Percentiles rank a stretch among this genome's conserved stretches.
Evolutionary conservation across 164 flowering plant species (phyloP).

Genomic region (Vitis labrusca): DNA sequence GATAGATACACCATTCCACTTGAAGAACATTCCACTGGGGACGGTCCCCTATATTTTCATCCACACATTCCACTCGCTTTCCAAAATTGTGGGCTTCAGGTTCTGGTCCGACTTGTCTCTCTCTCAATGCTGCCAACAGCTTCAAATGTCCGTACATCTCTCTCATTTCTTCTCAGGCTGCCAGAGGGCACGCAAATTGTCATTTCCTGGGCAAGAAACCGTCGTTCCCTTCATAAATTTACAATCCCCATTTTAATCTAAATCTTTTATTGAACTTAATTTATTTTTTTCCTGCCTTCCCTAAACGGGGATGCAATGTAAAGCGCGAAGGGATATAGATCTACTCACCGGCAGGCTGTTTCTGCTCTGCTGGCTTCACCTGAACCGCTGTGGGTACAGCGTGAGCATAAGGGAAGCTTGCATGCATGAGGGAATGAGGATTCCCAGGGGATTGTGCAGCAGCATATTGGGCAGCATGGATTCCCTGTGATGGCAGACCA

Average conservation of each 20-base stretch:
- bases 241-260: conserved; percentile 5
- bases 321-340: conserved; percentile 1
- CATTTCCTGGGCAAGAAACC: conserved; percentile 46
- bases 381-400: conserved; percentile 59
- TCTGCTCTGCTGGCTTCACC: conserved; percentile 75
- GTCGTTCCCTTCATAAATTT: conserved; percentile 12
- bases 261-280: background rate
- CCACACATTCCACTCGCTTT: conserved; percentile 3
- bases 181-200: conserved; percentile 45
- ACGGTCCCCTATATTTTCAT: background rate
- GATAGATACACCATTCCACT: conserved; percentile 1
- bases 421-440: conserved; percentile 42
- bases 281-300: background rate
- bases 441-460: conserved; percentile 41
- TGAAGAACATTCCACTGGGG: conserved; percentile 3
- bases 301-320: conserved; percentile 3
- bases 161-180: conserved; percentile 55
- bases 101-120: background rate
- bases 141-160: background rate
- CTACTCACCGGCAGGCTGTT: conserved; percentile 80
- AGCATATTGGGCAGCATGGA: conserved; percentile 48
- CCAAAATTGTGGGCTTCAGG: conserved; percentile 21
- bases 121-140: background rate
- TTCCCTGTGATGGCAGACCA: conserved; percentile 35
- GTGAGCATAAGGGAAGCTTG: conserved; percentile 61